phyloP scores from a whole-genome alignment of 164 flowering plant species.

The Nymphaea colorata region DNA sequence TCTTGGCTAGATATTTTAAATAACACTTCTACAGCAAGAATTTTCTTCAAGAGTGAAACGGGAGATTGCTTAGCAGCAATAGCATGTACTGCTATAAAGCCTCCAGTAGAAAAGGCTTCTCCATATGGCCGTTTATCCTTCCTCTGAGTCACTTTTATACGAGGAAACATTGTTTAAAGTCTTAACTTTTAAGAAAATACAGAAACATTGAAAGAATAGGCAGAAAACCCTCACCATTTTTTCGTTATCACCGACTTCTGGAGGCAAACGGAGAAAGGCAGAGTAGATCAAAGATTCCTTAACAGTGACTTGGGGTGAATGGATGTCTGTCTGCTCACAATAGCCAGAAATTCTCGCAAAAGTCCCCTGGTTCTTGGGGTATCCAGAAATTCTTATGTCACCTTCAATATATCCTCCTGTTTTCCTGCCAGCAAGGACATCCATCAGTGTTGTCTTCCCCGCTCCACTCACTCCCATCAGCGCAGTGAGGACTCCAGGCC shows the following conservation, averaged over 20 bases:
- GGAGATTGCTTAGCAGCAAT: too few species aligned
- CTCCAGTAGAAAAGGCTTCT: too few species aligned
- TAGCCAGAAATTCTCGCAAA: slow-evolving; percentile 87
- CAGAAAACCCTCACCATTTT: slow-evolving; percentile 44
- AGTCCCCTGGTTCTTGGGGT: slow-evolving; percentile 79
- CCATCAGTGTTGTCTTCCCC: slow-evolving; percentile 52
- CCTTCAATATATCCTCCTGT: slow-evolving; percentile 68
- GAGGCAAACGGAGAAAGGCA: slow-evolving; percentile 84
- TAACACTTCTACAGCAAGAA: too few species aligned
- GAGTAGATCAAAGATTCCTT: slow-evolving; percentile 83
- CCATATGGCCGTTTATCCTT: too few species aligned
- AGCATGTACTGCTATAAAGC: too few species aligned
- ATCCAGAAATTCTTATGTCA: slow-evolving; percentile 81
- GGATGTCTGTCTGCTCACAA: slow-evolving; percentile 31
- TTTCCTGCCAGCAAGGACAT: slow-evolving; percentile 75
- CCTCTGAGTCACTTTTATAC: too few species aligned
- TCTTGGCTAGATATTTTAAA: too few species aligned
- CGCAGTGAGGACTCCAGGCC: slow-evolving; percentile 32
- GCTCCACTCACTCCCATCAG: slow-evolving; percentile 86
- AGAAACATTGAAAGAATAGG: background rate
- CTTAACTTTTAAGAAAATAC: background rate
- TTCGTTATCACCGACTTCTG: slow-evolving; percentile 57
- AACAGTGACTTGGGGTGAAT: slow-evolving; percentile 31
- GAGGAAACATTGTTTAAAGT: too few species aligned
- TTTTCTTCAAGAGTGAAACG: too few species aligned